Conservation (phyloP, 495 filamentous ascomycete genomes). For the Bacidia rubella region DNA sequence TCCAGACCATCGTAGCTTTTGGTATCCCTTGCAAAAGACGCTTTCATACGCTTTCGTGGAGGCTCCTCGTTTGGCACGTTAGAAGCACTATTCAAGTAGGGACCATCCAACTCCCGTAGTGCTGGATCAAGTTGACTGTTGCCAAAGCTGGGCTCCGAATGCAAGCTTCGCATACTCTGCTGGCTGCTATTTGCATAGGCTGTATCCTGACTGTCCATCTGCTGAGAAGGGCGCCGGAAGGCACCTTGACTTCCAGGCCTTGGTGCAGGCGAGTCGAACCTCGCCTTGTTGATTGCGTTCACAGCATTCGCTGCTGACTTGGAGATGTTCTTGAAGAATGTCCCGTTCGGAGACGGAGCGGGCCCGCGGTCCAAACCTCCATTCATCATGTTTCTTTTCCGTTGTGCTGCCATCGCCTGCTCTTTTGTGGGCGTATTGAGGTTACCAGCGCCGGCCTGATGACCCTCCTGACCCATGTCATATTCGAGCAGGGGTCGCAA, state of each 20-base stretch:
- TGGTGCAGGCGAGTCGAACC: slow-evolving; percentile 75
- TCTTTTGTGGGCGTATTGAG: slow-evolving; percentile 96
- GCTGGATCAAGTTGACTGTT: slow-evolving; percentile 41
- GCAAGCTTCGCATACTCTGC: slow-evolving; percentile 51
- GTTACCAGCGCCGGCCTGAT: slow-evolving; percentile 42
- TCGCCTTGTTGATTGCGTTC: slow-evolving; percentile 87
- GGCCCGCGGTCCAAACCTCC: slow-evolving; percentile 52
- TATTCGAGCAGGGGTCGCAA: slow-evolving; percentile 76
- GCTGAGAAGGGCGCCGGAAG: slow-evolving; percentile 46
- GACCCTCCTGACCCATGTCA: slow-evolving; percentile 68
- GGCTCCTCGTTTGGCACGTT: slow-evolving; percentile 57
- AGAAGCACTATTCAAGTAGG: slow-evolving; percentile 28
- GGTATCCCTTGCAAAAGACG: slow-evolving; percentile 29
- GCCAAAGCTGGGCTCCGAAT: slow-evolving; percentile 51
- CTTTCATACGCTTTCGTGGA: slow-evolving; percentile 66
- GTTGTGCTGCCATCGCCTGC: slow-evolving; percentile 94
- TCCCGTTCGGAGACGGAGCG: slow-evolving; percentile 54
- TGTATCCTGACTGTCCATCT: slow-evolving; percentile 51
- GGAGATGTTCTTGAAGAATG: slow-evolving; percentile 94
- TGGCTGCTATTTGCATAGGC: slow-evolving; percentile 43
- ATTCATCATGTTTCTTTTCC: slow-evolving; percentile 74
- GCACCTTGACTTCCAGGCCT: slow-evolving; percentile 35
- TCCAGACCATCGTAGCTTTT: slow-evolving; percentile 16
- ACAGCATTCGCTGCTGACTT: slow-evolving; percentile 82
- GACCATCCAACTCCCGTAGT: slow-evolving; percentile 31